Conservation (phyloP, 2,329 filamentous ascomycete species). For the Pseudogymnoascus sp. region DNA sequence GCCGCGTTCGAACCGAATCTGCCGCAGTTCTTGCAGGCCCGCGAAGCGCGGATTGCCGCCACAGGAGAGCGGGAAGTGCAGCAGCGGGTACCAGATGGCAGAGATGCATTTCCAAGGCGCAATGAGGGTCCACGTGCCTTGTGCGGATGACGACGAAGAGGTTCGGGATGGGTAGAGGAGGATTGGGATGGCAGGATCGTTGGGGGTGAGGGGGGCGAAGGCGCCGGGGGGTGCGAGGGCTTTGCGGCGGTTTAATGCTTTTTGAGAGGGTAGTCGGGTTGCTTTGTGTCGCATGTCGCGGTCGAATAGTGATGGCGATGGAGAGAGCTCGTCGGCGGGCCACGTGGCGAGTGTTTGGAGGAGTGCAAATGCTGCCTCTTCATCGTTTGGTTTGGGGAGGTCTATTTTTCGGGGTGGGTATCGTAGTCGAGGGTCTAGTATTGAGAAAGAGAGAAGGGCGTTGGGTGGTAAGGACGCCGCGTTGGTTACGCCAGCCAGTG, state of each 20-base stretch:
- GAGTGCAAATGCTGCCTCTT: constrained; percentile 35
- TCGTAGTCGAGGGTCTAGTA: constrained; percentile 71
- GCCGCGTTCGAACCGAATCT: constrained; percentile 73
- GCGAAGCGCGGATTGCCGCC: constrained; percentile 78
- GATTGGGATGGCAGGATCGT: constrained; percentile 72
- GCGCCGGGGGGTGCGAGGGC: constrained; percentile 55
- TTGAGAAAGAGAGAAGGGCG: constrained; percentile 63
- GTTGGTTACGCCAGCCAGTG: constrained; percentile 55
- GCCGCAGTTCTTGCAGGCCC: constrained; percentile 70
- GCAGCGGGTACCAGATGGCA: constrained; percentile 77
- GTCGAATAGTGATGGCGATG: constrained; percentile 56
- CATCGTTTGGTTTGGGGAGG: constrained; percentile 32
- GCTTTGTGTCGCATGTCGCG: constrained; percentile 58
- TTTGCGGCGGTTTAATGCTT: constrained; percentile 72
- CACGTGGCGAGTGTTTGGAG: constrained; percentile 58
- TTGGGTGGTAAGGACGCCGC: constrained; percentile 62
- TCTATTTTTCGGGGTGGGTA: constrained; percentile 60
- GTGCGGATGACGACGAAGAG: constrained; percentile 40
- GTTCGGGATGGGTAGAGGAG: constrained; percentile 58
- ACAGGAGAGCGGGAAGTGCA: constrained; percentile 72
- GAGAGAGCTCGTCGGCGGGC: constrained; percentile 51
- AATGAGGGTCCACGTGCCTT: constrained; percentile 74
- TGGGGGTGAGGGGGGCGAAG: constrained; percentile 47
- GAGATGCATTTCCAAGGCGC: constrained; percentile 86
- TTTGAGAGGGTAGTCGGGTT: constrained; percentile 64